Percentiles rank a stretch among this genome's conserved stretches.
Conservation (phyloP, 2,329 filamentous ascomycete species). For the Hansfordia pulvinata region DNA sequence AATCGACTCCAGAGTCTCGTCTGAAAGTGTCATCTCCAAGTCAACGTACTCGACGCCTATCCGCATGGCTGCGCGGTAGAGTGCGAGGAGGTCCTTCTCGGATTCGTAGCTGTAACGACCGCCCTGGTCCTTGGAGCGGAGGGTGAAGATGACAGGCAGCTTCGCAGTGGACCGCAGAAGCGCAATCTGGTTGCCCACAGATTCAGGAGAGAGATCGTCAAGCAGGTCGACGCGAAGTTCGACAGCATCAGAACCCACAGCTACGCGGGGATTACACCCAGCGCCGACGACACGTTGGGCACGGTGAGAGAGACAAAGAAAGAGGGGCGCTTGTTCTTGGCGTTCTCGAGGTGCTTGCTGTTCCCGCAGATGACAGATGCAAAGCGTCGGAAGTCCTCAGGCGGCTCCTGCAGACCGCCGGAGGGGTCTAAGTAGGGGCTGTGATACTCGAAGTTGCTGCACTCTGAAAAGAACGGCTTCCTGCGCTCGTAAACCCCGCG, state of each 20-base stretch:
- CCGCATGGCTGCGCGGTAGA: slow-evolving; percentile 69
- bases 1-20: slow-evolving; percentile 58
- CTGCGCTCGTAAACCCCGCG: slow-evolving; percentile 80
- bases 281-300: slow-evolving; percentile 53
- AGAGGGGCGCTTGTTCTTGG: slow-evolving; percentile 56
- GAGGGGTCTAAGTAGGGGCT: slow-evolving; percentile 50
- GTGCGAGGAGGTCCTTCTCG: slow-evolving; percentile 52
- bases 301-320: slow-evolving; percentile 91
- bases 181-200: slow-evolving; percentile 69
- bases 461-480: slow-evolving; percentile 80
- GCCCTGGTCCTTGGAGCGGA: slow-evolving; percentile 75
- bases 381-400: slow-evolving; percentile 63
- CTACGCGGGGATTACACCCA: slow-evolving; percentile 54
- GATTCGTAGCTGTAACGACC: slow-evolving; percentile 75
- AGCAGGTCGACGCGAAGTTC: slow-evolving; percentile 89
- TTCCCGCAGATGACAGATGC: slow-evolving; percentile 54
- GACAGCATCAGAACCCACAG: slow-evolving; percentile 81
- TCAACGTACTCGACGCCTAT: slow-evolving; percentile 89
- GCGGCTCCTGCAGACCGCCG: slow-evolving; percentile 25
- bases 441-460: slow-evolving; percentile 90
- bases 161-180: slow-evolving; percentile 58
- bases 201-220: slow-evolving; percentile 61
- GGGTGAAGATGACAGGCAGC: slow-evolving; percentile 81
- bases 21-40: slow-evolving; percentile 76
- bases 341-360: slow-evolving; percentile 37